phyloP scores from a whole-genome alignment of 352 stramenopile genomes.

The Pythium rishiriense region DNA sequence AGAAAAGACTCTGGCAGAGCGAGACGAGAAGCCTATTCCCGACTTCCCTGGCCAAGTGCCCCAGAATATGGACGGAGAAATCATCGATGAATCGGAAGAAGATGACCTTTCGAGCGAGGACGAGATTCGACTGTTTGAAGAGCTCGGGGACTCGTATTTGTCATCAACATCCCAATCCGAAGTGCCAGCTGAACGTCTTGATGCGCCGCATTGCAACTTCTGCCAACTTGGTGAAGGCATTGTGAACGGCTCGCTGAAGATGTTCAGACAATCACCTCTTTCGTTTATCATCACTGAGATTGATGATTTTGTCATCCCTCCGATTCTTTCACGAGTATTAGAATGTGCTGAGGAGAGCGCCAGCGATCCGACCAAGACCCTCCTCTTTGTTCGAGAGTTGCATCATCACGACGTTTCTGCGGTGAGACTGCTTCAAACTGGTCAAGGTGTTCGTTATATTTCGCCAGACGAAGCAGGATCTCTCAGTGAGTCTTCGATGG shows the following conservation, averaged over 20 bases:
- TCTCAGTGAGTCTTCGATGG: not conserved
- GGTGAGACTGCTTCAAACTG: constrained; percentile 3
- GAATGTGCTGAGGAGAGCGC: constrained; percentile 13
- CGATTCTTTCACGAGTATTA: constrained; percentile 29
- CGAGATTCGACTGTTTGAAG: constrained; percentile 53
- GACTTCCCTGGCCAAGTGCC: constrained; percentile 30
- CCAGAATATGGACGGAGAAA: not conserved
- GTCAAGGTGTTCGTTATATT: constrained; percentile 5
- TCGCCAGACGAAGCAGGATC: not conserved
- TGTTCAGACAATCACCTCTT: constrained; percentile 57
- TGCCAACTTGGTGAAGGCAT: constrained; percentile 67
- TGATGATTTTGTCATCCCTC: constrained; percentile 54
- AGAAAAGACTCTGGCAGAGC: constrained; percentile 59
- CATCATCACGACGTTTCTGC: not conserved
- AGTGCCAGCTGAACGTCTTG: not conserved
- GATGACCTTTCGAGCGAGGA: constrained; percentile 20
- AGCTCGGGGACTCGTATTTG: constrained; percentile 58
- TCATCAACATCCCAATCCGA: not conserved
- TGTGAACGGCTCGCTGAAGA: constrained; percentile 52
- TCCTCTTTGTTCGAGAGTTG: constrained; percentile 7
- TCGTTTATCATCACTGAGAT: constrained; percentile 34
- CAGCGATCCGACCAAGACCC: not conserved
- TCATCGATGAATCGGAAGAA: constrained; percentile 30
- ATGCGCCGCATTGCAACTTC: constrained; percentile 38
- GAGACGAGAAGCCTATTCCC: constrained; percentile 51